Base-by-base conservation (phyloP, 495 filamentous ascomycete genomes). In the Podospora pseudoanserina region DNA sequence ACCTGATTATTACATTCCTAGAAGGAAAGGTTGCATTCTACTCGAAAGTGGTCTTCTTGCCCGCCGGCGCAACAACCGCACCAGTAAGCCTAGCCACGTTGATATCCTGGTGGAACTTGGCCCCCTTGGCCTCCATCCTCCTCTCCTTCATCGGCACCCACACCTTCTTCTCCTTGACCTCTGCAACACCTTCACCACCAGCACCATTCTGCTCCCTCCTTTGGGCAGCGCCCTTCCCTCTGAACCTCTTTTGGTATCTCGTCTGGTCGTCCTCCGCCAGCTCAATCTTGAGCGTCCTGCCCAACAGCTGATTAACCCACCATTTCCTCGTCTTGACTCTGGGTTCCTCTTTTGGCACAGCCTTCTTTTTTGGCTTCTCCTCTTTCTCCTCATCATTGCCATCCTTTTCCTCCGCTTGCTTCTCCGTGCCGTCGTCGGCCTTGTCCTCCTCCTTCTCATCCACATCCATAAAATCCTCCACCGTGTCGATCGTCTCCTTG, bases 231-330 rank as follows among this genome's bases (percentile, higher is more conserved):
- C 89, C 90, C 78, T 92, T 93, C 60, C 92, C 91, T 44, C 65
- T 60, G 78, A 90, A 98, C 11, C 95, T 88, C 81, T 97, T 98
- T 80, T 92, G 91, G 78, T 99, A 98, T 57, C 95, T 81, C 28
- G 87, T 86, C 65, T 88, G 85, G 55, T 93, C 87, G 75, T 96
- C 94, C 80, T 99, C 94, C 9, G 96, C 95, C 73, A 93, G 91
- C 76, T 99, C 95, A 81, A 94, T 90, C 70, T 92, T 88, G 74
- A 99, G 82, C 61, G 86, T 84, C 18, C 96, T 86, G 19, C 94
- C 91, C 59, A 89, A 80, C 28, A 96, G 83, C 64, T 86, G 84
- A 76, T 97, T 96, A 63, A 96, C 86, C 87, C 89, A 94, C 81
- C 91, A 87, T 79, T 91, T 93, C 66, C 85, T 79, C 68, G 82